Percentiles rank a stretch among this genome's conserved stretches.
phyloP scores from a whole-genome alignment of 2,329 filamentous ascomycete species.

The Alternaria infectoria region DNA sequence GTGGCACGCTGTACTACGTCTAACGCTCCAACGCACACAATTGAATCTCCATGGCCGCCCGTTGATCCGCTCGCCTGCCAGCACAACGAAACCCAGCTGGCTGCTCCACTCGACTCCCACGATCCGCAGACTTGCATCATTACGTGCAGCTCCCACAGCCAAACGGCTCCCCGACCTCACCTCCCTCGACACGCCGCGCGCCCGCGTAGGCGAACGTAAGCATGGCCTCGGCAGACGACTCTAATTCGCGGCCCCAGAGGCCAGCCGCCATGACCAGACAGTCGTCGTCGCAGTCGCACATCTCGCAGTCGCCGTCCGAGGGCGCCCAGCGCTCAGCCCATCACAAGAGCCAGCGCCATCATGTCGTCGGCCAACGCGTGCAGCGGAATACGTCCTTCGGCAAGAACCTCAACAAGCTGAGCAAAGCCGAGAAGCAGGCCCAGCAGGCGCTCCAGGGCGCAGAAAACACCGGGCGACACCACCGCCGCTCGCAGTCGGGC shows the following conservation, averaged over 20 bases:
- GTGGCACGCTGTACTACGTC: slow-evolving; percentile 41
- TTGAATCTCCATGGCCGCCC: slow-evolving; percentile 38
- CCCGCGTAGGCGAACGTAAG: slow-evolving; percentile 38
- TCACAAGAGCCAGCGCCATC: slow-evolving; percentile 47
- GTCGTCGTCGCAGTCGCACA: slow-evolving; percentile 46
- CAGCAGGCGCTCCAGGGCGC: slow-evolving; percentile 33
- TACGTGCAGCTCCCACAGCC: slow-evolving; percentile 17
- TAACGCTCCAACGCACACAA: slow-evolving; percentile 29
- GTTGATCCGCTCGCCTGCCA: slow-evolving; percentile 22
- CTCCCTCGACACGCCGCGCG: slow-evolving; percentile 17
- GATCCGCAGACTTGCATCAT: slow-evolving; percentile 13
- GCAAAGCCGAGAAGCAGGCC: slow-evolving; percentile 37
- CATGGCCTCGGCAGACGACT: slow-evolving; percentile 46
- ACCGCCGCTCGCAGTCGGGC: slow-evolving; percentile 48
- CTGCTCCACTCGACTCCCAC: slow-evolving; percentile 11
- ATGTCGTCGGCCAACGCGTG: slow-evolving; percentile 51
- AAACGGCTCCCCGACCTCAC: slow-evolving; percentile 13
- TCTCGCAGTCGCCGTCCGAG: slow-evolving; percentile 49
- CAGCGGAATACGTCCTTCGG: slow-evolving; percentile 49
- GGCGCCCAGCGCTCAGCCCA: slow-evolving; percentile 30
- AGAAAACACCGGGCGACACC: slow-evolving; percentile 39
- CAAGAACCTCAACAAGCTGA: slow-evolving; percentile 53
- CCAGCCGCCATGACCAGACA: slow-evolving; percentile 44
- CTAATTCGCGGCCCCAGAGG: slow-evolving; percentile 45
- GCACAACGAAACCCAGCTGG: slow-evolving; percentile 17